Evolutionary conservation across 225 moss, liverwort and hornwort species (phyloP).

Genomic region (Pseudoscleropodium purum): DNA sequence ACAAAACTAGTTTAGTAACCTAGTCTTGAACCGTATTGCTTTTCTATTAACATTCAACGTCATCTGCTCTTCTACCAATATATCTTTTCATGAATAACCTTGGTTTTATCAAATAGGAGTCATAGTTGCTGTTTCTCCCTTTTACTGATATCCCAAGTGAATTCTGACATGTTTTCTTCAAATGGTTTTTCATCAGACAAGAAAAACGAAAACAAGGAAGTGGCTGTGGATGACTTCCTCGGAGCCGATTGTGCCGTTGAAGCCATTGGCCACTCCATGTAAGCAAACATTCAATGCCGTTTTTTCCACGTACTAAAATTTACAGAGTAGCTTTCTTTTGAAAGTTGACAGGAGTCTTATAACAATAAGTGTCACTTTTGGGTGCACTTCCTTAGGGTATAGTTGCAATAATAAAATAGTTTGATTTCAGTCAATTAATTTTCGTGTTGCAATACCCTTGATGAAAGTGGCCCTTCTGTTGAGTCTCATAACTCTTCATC

Average conservation of each 20-base stretch:
- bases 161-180: background rate
- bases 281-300: background rate
- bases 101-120: background rate
- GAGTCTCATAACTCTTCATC: background rate
- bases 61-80: background rate
- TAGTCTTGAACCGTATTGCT: background rate
- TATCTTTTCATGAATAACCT: background rate
- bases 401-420: background rate
- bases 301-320: background rate
- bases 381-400: background rate
- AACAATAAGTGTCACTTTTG: background rate
- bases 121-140: background rate
- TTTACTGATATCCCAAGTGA: background rate
- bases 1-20: background rate
- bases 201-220: slow-evolving; percentile 21
- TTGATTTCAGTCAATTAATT: background rate
- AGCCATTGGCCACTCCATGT: slow-evolving; percentile 18
- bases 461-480: background rate
- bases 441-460: background rate
- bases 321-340: background rate
- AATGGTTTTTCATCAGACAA: background rate
- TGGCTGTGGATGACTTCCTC: slow-evolving; percentile 19
- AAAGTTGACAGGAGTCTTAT: background rate
- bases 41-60: background rate
- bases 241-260: slow-evolving; percentile 4